These are phyloP conservation scores for Abelmoschus esculentus DNA, from an alignment of 345 rosid species.

Conservation along the genomic window DNA sequence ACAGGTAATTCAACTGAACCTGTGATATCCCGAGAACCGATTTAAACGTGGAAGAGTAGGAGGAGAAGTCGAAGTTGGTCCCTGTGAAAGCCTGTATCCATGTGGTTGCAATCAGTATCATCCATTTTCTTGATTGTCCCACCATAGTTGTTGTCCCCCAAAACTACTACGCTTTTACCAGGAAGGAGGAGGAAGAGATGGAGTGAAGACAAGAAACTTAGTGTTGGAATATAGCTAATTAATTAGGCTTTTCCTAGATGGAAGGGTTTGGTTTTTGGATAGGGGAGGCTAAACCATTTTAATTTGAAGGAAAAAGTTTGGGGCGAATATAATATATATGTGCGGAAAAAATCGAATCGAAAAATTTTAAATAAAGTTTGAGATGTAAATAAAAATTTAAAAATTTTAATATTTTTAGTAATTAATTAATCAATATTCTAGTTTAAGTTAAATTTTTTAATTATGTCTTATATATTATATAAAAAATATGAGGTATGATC, in stretches of 20 bases:
- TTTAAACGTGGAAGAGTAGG: constrained; percentile 55
- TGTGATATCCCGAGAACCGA: constrained; percentile 65
- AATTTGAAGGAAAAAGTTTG: background rate
- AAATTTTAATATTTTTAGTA: too few relatives aligned
- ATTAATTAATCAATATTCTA: too few relatives aligned
- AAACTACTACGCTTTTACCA: too few relatives aligned
- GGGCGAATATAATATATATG: too few relatives aligned
- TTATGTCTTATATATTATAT: too few relatives aligned
- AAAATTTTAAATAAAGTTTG: too few relatives aligned
- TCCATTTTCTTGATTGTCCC: constrained; percentile 63
- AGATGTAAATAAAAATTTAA: too few relatives aligned
- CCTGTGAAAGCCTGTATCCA: constrained; percentile 82
- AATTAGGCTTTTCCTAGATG: background rate
- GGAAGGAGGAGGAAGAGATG: too few relatives aligned
- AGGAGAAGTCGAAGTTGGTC: constrained; percentile 75
- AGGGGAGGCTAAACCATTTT: background rate
- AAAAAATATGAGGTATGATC: too few relatives aligned
- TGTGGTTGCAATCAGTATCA: constrained; percentile 49
- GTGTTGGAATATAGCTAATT: background rate
- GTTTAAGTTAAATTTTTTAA: too few relatives aligned
- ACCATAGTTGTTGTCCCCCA: constrained; percentile 19
- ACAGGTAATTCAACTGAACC: constrained; percentile 54
- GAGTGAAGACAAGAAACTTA: background rate
- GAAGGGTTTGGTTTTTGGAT: background rate
- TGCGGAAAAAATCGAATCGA: too few relatives aligned